phyloP scores from a whole-genome alignment of 2,329 filamentous ascomycete species.

The Fusarium falciforme region DNA sequence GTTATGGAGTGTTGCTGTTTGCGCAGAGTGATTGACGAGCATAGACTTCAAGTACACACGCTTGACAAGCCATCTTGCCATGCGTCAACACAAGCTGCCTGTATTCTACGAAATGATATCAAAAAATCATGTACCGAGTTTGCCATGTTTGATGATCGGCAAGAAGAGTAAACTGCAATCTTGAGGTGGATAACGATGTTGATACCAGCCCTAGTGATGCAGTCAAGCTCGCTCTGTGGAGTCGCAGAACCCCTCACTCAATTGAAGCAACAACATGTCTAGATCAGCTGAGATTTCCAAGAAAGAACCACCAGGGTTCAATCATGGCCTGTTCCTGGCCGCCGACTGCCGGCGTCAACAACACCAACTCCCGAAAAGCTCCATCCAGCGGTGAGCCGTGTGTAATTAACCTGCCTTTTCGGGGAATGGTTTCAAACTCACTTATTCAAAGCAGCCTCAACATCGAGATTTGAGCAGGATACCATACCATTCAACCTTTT shows the following conservation, averaged over 20 bases:
- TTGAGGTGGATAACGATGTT: background rate
- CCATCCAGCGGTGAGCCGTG: conserved; percentile 4
- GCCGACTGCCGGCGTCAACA: conserved; percentile 4
- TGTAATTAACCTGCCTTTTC: background rate
- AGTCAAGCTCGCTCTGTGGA: background rate
- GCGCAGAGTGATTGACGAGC: background rate
- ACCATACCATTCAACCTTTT: background rate
- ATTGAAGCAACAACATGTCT: background rate
- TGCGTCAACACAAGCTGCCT: background rate
- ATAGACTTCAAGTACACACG: background rate
- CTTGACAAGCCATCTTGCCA: background rate
- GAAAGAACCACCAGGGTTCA: background rate
- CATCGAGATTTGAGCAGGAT: conserved; percentile 1
- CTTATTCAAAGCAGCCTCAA: background rate
- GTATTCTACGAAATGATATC: background rate
- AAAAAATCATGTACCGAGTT: too few species aligned
- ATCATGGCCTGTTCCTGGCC: conserved; percentile 4
- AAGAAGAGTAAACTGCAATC: background rate
- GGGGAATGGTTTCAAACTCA: background rate
- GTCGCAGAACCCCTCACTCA: background rate
- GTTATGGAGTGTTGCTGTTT: background rate
- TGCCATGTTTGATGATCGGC: background rate
- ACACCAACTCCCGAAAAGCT: conserved; percentile 1
- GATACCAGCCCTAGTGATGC: background rate
- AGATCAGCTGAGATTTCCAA: background rate